Percentiles rank a stretch among this genome's conserved stretches.
phyloP scores from a whole-genome alignment of 1,139 yeast species.

The Pichia sp. region DNA sequence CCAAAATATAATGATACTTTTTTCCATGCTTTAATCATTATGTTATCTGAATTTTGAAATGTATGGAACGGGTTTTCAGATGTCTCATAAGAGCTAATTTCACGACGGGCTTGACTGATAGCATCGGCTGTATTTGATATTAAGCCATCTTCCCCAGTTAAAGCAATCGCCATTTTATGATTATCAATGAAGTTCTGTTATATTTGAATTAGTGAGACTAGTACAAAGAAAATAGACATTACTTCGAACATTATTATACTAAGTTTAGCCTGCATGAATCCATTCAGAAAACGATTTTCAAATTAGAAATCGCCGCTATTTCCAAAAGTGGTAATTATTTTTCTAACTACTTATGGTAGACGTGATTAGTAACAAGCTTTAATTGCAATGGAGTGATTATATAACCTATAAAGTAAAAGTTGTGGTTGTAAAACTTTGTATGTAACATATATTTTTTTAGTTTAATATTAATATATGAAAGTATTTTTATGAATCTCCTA shows the following conservation, averaged over 20 bases:
- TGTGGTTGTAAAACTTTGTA: background rate
- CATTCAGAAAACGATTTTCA: background rate
- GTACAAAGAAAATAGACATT: too few relatives aligned
- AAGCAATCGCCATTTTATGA: constrained; percentile 4
- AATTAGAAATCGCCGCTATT: background rate
- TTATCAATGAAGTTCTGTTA: too few relatives aligned
- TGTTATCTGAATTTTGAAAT: constrained; percentile 4
- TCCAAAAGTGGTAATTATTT: background rate
- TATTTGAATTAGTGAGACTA: too few relatives aligned
- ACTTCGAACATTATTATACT: too few relatives aligned
- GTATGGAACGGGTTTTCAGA: background rate
- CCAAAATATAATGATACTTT: background rate
- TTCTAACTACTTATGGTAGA: background rate
- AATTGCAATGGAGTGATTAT: background rate
- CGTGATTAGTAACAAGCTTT: background rate
- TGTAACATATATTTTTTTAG: background rate
- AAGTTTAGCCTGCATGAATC: too few relatives aligned
- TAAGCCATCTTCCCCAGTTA: constrained; percentile 5
- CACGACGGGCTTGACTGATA: background rate
- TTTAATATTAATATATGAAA: background rate
- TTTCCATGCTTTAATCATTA: background rate
- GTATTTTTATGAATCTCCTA: background rate
- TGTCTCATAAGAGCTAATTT: background rate
- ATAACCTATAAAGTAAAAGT: background rate
- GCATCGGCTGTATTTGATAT: constrained; percentile 1